Conservation (phyloP, 768 basidiomycete genomes). For the Tephrocybe sp. region DNA sequence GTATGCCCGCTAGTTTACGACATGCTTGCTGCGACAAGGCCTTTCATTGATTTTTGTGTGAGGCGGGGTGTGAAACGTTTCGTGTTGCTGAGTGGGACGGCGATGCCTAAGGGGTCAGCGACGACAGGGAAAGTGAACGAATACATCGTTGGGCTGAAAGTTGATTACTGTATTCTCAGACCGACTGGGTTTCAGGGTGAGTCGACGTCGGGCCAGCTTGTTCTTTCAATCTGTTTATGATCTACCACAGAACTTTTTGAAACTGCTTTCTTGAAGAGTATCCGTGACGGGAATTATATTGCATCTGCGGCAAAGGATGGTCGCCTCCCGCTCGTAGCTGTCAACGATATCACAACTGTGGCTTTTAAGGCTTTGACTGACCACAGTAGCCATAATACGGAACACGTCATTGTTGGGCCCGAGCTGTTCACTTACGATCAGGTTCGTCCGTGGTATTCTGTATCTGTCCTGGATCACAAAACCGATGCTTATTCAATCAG, state of each 20-base stretch:
- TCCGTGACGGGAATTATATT: conserved; percentile 25
- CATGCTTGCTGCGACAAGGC: conserved; percentile 18
- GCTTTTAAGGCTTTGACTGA: conserved; percentile 29
- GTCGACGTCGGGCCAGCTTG: neutral
- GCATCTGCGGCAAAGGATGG: conserved; percentile 27
- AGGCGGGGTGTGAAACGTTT: conserved; percentile 31
- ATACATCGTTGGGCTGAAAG: conserved; percentile 17
- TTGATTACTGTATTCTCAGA: conserved; percentile 18
- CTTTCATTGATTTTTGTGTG: conserved; percentile 31
- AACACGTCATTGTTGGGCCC: conserved; percentile 32
- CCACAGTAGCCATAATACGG: conserved; percentile 22
- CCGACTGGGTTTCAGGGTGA: conserved; percentile 33
- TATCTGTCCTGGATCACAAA: neutral
- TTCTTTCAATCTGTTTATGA: conserved; percentile 18
- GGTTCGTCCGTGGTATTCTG: conserved; percentile 16
- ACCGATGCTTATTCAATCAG: conserved; percentile 30
- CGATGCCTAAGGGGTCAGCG: conserved; percentile 14
- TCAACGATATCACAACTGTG: conserved; percentile 33
- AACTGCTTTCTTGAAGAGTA: conserved; percentile 17
- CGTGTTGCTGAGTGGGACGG: conserved; percentile 26
- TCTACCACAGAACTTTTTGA: conserved; percentile 11
- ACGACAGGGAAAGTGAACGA: conserved; percentile 26
- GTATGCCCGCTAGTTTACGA: conserved; percentile 2
- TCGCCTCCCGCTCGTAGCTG: conserved; percentile 27
- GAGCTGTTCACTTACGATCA: conserved; percentile 30